Evolutionary conservation across 495 filamentous ascomycete genomes (phyloP), one percentile per base, ranked within the genome.

Genomic region (Apiosordaria backusii): DNA sequence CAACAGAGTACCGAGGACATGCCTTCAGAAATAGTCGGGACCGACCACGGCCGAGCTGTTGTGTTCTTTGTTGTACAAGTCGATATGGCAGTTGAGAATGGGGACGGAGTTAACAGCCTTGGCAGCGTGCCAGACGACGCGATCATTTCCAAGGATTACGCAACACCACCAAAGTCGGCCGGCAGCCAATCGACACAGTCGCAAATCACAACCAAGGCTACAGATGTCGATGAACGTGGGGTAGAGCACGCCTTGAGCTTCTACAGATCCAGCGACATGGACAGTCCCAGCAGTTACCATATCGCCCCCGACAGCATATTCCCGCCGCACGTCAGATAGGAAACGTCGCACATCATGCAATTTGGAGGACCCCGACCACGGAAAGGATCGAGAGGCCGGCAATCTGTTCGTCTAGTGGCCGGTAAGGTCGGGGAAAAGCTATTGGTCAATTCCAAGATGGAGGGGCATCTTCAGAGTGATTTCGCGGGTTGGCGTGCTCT

Each of bases 311-410:
- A 24, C 18, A 35, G 27, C 23, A 58, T 54, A 13, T 40, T 50
- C 27, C 27, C 13, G 35, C 45, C 68, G 65, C 71, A 72, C 73
- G 73, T 64, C 73, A 75, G 59, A 61, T 7, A 40, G 7, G 3
- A 57, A 59, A 23, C 52, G 50, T 69, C 65, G 72, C 65, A 64
- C 71, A 71, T 62, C 71, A 73, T 73, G 29, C 3, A 21, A 4
- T 29, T 27, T 45, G 16, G 15, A 15, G 16, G 52, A 23, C 3
- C 13, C 50, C 53, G 54, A 57, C 50, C 25, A 54, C 22, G 26
- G 10, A 23, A 61, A 22, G n/a, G n/a, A 21, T 15, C 24, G 50
- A 16, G 0, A 52, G 1, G 26, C 21, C 15, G 54, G 26, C 9
- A 19, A 40, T 16, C 18, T 27, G 24, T 4, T 40, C 4, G 19